A percentile compares a stretch with the other conserved stretches of the same genome.
phyloP scores from a whole-genome alignment of 2,329 filamentous ascomycete genomes.

The Trichoderma atroviride region DNA sequence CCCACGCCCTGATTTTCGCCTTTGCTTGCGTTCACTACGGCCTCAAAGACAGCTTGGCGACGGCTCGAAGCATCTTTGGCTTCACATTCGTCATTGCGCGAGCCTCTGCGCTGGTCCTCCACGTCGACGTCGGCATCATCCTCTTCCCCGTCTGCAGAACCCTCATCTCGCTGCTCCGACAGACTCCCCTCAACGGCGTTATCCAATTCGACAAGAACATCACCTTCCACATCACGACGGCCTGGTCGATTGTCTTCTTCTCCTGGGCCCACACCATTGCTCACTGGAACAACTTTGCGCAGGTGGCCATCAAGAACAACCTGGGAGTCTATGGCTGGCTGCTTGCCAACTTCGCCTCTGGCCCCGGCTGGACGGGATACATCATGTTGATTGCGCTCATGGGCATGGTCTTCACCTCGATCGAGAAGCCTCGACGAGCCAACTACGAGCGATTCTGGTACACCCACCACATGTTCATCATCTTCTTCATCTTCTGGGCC shows the following conservation, averaged over 20 bases:
- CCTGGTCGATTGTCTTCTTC: conserved; percentile 87
- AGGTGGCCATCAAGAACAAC: conserved; percentile 72
- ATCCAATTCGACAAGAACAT: conserved; percentile 91
- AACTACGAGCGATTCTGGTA: conserved; percentile 94
- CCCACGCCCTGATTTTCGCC: conserved; percentile 76
- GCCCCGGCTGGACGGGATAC: conserved; percentile 84
- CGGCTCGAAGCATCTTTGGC: conserved; percentile 69
- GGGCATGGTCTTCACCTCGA: conserved; percentile 75
- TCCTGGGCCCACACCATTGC: conserved; percentile 84
- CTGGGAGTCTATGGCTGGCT: conserved; percentile 79
- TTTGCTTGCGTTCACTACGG: conserved; percentile 81
- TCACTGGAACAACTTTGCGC: conserved; percentile 85
- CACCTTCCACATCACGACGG: conserved; percentile 81
- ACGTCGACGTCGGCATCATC: conserved; percentile 79
- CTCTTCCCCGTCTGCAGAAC: conserved; percentile 83
- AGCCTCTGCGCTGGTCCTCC: conserved; percentile 73
- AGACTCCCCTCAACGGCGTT: conserved; percentile 82
- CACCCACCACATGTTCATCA: conserved; percentile 82
- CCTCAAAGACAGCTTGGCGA: conserved; percentile 72
- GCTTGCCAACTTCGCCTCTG: conserved; percentile 74
- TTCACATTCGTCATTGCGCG: conserved; percentile 77
- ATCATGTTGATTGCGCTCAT: conserved; percentile 79
- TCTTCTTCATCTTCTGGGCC: conserved; percentile 92
- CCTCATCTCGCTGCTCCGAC: conserved; percentile 76
- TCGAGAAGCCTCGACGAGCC: conserved; percentile 75